Evolutionary conservation across 208 protist genomes (phyloP).

Genomic region (Leishmania aethiopica): DNA sequence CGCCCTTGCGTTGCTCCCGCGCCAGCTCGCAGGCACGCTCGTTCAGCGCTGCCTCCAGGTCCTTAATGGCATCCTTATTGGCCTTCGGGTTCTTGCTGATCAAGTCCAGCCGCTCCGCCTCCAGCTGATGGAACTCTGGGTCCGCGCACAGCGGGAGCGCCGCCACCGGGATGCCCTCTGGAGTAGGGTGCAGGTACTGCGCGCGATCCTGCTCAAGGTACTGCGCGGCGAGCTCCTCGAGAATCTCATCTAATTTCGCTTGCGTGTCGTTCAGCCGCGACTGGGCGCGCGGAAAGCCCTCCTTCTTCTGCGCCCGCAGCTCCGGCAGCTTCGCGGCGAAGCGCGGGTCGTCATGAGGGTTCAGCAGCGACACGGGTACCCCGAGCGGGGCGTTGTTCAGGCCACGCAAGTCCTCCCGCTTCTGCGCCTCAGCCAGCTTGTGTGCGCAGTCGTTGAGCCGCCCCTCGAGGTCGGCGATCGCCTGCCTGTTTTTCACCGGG

Average conservation of each 20-base stretch:
- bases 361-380: slow-evolving; percentile 55
- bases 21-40: slow-evolving; percentile 62
- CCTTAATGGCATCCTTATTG: slow-evolving; percentile 49
- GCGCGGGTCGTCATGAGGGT: slow-evolving; percentile 58
- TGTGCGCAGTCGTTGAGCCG: slow-evolving; percentile 68
- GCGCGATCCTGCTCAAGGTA: slow-evolving; percentile 58
- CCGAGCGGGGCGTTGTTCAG: slow-evolving; percentile 46
- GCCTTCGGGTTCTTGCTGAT: slow-evolving; percentile 52
- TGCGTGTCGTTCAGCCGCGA: slow-evolving; percentile 58
- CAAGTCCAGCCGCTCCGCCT: slow-evolving; percentile 61
- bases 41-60: slow-evolving; percentile 71
- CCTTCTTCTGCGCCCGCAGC: slow-evolving; percentile 64
- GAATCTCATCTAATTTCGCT: slow-evolving; percentile 60
- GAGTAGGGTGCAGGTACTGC: slow-evolving; percentile 52
- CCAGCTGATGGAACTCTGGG: slow-evolving; percentile 57
- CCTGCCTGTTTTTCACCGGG: slow-evolving; percentile 41
- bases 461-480: slow-evolving; percentile 66
- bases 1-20: slow-evolving; percentile 34
- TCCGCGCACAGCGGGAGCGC: slow-evolving; percentile 58
- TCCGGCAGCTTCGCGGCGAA: slow-evolving; percentile 58
- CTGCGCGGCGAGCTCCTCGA: slow-evolving; percentile 48
- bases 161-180: slow-evolving; percentile 53
- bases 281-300: slow-evolving; percentile 35
- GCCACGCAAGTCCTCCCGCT: slow-evolving; percentile 55
- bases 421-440: slow-evolving; percentile 58